Conservation (phyloP, 352 stramenopile genomes). For the Pythium volutum region DNA sequence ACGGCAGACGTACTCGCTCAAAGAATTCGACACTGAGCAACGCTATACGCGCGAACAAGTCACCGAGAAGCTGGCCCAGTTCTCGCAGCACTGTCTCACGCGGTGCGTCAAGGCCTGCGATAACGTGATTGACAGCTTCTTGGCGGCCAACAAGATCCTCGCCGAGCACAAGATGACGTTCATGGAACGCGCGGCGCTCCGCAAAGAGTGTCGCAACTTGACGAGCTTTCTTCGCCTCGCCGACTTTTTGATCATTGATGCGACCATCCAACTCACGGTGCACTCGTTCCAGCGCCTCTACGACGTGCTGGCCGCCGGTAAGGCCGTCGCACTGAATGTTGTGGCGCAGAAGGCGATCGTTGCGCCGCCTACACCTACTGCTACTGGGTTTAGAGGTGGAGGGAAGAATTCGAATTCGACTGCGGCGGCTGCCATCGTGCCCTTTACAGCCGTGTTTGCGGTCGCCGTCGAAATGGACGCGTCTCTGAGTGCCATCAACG, state of each 20-base stretch:
- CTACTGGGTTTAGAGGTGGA: neutral
- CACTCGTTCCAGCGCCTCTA: conserved; percentile 69
- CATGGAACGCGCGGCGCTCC: conserved; percentile 92
- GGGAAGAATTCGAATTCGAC: neutral
- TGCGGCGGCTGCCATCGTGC: neutral
- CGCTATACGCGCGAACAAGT: conserved; percentile 44
- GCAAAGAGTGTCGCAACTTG: conserved; percentile 89
- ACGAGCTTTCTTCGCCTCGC: conserved; percentile 91
- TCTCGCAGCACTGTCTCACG: conserved; percentile 66
- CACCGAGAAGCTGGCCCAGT: conserved; percentile 51
- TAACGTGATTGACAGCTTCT: conserved; percentile 90
- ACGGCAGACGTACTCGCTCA: conserved; percentile 74
- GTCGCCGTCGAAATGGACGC: conserved; percentile 73
- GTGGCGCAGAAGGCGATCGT: neutral
- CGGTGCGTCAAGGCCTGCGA: conserved; percentile 90
- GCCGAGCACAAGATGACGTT: conserved; percentile 95
- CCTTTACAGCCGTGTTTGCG: conserved; percentile 56
- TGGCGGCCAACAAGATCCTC: conserved; percentile 90
- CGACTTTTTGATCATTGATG: conserved; percentile 90
- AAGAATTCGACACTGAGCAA: conserved; percentile 82
- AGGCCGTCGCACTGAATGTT: conserved; percentile 26
- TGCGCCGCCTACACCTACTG: conserved; percentile 2
- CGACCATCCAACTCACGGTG: conserved; percentile 85
- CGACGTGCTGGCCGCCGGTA: conserved; percentile 47
- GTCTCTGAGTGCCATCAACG: conserved; percentile 34